phyloP scores from a whole-genome alignment of 2,329 filamentous ascomycete species.

The Phaeosphaeria sp. region DNA sequence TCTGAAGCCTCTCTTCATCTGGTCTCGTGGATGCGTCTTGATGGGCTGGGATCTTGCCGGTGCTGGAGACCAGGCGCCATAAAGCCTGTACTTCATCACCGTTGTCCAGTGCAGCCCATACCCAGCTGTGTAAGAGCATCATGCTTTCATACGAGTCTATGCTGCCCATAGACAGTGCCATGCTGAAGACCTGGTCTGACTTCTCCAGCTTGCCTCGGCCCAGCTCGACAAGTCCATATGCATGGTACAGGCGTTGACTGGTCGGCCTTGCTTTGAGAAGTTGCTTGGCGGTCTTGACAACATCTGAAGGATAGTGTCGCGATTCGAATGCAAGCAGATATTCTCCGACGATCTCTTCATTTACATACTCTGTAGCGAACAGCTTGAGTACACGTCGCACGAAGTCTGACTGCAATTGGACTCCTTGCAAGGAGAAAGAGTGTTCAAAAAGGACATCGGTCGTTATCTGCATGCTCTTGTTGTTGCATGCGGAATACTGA shows the following conservation, averaged over 20 bases:
- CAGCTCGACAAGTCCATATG: conserved; percentile 77
- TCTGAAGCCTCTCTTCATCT: conserved; percentile 14
- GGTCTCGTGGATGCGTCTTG: neutral
- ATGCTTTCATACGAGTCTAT: conserved; percentile 51
- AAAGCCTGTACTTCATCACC: conserved; percentile 44
- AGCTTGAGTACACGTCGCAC: conserved; percentile 59
- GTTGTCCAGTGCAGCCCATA: conserved; percentile 70
- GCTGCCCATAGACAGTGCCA: conserved; percentile 67
- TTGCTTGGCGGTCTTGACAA: conserved; percentile 74
- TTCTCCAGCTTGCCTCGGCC: conserved; percentile 63
- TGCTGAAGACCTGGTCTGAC: conserved; percentile 70
- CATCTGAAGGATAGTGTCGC: conserved; percentile 58
- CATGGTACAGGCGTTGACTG: conserved; percentile 75
- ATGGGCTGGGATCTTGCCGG: conserved; percentile 14
- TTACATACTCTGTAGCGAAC: conserved; percentile 53
- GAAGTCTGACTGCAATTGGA: conserved; percentile 21
- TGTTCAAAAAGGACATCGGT: conserved; percentile 34
- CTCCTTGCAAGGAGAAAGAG: conserved; percentile 19
- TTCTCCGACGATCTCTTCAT: conserved; percentile 63
- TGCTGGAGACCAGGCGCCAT: conserved; percentile 42
- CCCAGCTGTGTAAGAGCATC: conserved; percentile 64
- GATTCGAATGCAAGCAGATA: conserved; percentile 75
- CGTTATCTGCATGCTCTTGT: conserved; percentile 25
- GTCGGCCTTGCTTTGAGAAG: conserved; percentile 73
- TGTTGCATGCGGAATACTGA: neutral